phyloP scores from a whole-genome alignment of 2,329 filamentous ascomycete species.

The Talaromyces amestolkiae region DNA sequence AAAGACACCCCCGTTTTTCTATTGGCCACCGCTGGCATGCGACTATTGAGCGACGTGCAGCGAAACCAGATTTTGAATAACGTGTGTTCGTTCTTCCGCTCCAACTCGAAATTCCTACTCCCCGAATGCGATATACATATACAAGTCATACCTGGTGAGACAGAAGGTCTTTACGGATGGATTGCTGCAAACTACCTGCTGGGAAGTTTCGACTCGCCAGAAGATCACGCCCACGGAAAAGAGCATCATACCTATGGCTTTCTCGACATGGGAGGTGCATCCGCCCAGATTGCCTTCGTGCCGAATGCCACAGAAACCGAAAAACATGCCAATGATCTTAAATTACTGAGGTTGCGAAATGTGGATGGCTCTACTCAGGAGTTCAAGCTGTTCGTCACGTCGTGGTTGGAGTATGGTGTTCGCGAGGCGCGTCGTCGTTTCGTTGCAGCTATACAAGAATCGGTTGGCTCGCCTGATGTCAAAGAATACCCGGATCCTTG shows the following conservation, averaged over 20 bases:
- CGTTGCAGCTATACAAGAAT: slow-evolving; percentile 69
- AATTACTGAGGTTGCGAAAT: slow-evolving; percentile 77
- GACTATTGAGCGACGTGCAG: slow-evolving; percentile 72
- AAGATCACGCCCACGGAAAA: slow-evolving; percentile 75
- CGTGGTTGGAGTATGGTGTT: slow-evolving; percentile 96
- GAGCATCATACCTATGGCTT: slow-evolving; percentile 95
- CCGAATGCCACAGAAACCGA: slow-evolving; percentile 87
- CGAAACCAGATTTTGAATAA: slow-evolving; percentile 70
- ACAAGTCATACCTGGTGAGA: slow-evolving; percentile 92
- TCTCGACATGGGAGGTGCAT: slow-evolving; percentile 96
- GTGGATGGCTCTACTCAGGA: slow-evolving; percentile 75
- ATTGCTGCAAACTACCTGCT: slow-evolving; percentile 94
- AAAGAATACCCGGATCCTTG: slow-evolving; percentile 85
- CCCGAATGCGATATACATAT: slow-evolving; percentile 89
- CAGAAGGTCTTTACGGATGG: slow-evolving; percentile 95
- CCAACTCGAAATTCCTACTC: slow-evolving; percentile 75
- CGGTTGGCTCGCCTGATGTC: slow-evolving; percentile 57
- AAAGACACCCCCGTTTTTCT: slow-evolving; percentile 87
- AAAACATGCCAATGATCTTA: slow-evolving; percentile 87
- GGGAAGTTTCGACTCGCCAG: slow-evolving; percentile 78
- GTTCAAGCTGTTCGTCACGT: slow-evolving; percentile 89
- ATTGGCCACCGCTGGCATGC: slow-evolving; percentile 93
- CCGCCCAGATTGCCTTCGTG: slow-evolving; percentile 95
- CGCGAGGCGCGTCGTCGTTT: slow-evolving; percentile 87
- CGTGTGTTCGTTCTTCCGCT: slow-evolving; percentile 77